Evolutionary conservation across 2,329 filamentous ascomycete species (phyloP).

Genomic region (Fusarium sp.): DNA sequence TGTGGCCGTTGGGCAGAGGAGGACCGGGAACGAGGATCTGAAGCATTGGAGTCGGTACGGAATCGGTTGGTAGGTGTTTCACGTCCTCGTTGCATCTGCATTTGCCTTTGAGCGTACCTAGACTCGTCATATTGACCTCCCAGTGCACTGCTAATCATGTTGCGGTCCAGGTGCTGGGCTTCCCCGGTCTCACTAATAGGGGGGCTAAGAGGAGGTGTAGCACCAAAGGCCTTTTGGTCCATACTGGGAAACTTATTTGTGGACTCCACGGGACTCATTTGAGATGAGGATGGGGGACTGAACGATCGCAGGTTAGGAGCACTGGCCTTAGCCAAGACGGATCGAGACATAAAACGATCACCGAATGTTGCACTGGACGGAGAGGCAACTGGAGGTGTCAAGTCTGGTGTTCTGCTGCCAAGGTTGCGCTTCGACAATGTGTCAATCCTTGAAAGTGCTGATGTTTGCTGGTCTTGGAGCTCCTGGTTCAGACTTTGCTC

Average conservation of each 20-base stretch:
- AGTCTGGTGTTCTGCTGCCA: conserved; percentile 65
- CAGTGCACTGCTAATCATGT: conserved; percentile 78
- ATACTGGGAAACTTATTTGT: conserved; percentile 54
- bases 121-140: conserved; percentile 86
- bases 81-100: conserved; percentile 82
- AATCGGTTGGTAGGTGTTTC: conserved; percentile 68
- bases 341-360: conserved; percentile 63
- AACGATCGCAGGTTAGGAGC: conserved; percentile 75
- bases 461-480: conserved; percentile 82
- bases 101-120: conserved; percentile 84
- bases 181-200: conserved; percentile 81
- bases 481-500: conserved; percentile 86
- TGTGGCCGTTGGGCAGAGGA: conserved; percentile 59
- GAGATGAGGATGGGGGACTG: conserved; percentile 62
- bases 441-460: conserved; percentile 83
- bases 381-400: conserved; percentile 61
- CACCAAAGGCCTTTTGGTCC: conserved; percentile 53
- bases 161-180: conserved; percentile 75
- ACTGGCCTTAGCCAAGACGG: conserved; percentile 69
- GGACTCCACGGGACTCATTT: conserved; percentile 56
- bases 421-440: conserved; percentile 74
- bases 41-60: conserved; percentile 61
- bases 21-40: conserved; percentile 61
- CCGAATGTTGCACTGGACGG: conserved; percentile 59
- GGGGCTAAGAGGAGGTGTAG: conserved; percentile 59